Conservation (phyloP, 2,329 filamentous ascomycete species). For the Cercospora brassicicola region DNA sequence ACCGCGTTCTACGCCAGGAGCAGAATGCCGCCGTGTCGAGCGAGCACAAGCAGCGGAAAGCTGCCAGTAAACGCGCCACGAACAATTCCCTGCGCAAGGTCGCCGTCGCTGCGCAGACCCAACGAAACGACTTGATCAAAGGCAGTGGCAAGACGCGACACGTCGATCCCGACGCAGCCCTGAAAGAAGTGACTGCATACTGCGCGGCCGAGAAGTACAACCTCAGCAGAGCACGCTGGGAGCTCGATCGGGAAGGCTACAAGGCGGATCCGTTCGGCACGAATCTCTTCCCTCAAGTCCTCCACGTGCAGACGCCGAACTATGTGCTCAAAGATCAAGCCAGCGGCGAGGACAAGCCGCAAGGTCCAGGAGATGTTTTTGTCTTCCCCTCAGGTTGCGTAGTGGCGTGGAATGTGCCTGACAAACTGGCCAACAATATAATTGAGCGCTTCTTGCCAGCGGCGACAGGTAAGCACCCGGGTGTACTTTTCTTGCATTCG, state of each 20-base stretch:
- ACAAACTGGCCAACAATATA: slow-evolving; percentile 68
- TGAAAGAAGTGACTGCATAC: slow-evolving; percentile 61
- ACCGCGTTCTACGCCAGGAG: slow-evolving; percentile 25
- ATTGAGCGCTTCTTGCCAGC: slow-evolving; percentile 71
- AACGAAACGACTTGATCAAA: slow-evolving; percentile 53
- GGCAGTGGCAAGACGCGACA: slow-evolving; percentile 47
- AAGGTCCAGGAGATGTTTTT: slow-evolving; percentile 73
- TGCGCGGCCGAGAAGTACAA: slow-evolving; percentile 69
- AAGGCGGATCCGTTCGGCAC: slow-evolving; percentile 63
- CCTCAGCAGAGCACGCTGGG: slow-evolving; percentile 57
- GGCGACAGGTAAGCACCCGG: slow-evolving; percentile 59
- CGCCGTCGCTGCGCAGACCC: slow-evolving; percentile 77
- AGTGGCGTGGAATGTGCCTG: slow-evolving; percentile 84
- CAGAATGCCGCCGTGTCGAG: slow-evolving; percentile 12
- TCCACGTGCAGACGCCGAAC: slow-evolving; percentile 57
- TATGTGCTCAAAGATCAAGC: slow-evolving; percentile 43
- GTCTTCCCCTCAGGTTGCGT: slow-evolving; percentile 93
- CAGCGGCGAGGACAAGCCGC: slow-evolving; percentile 44
- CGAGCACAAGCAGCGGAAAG: slow-evolving; percentile 49
- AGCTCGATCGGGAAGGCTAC: slow-evolving; percentile 60
- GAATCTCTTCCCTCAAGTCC: slow-evolving; percentile 63
- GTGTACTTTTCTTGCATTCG: neutral
- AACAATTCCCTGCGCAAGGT: slow-evolving; percentile 81
- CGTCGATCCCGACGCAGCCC: slow-evolving; percentile 49
- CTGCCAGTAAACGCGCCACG: slow-evolving; percentile 48